Evolutionary conservation across 2,329 filamentous ascomycete species (phyloP).

Genomic region (Acrocalymma vagum): DNA sequence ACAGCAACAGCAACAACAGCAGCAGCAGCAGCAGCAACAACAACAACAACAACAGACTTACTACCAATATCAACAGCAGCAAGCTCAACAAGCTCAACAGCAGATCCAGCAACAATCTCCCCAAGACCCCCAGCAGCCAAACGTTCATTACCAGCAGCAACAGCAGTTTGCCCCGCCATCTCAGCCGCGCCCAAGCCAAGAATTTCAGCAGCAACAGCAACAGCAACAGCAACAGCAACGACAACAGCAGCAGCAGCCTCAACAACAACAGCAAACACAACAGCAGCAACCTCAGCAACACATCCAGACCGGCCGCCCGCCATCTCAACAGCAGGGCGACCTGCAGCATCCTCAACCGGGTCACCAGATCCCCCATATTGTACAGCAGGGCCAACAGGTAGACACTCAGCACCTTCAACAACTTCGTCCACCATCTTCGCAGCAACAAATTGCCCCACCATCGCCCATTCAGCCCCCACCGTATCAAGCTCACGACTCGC

Average conservation of each 20-base stretch:
- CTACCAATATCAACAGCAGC: slow-evolving; percentile 31
- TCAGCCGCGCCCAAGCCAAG: slow-evolving; percentile 42
- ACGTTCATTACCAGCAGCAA: slow-evolving; percentile 36
- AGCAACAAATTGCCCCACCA: slow-evolving; percentile 43
- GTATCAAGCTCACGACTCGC: slow-evolving; percentile 44
- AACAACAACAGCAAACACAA: slow-evolving; percentile 39
- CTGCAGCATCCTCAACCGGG: slow-evolving; percentile 40
- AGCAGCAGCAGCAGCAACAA: slow-evolving; percentile 44
- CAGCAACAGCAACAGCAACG: slow-evolving; percentile 36
- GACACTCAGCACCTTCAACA: slow-evolving; percentile 40
- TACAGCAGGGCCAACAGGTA: slow-evolving; percentile 34
- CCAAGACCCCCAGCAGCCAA: slow-evolving; percentile 34
- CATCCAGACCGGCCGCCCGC: slow-evolving; percentile 31
- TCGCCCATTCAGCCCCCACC: slow-evolving; percentile 42
- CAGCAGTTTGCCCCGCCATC: slow-evolving; percentile 30
- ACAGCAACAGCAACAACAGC: slow-evolving; percentile 37
- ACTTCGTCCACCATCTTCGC: slow-evolving; percentile 43
- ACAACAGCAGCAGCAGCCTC: slow-evolving; percentile 41
- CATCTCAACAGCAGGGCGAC: slow-evolving; percentile 43
- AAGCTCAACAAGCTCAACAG: slow-evolving; percentile 27
- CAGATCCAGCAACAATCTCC: slow-evolving; percentile 33
- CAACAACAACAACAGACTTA: slow-evolving; percentile 31
- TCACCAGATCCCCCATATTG: slow-evolving; percentile 39
- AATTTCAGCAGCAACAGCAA: slow-evolving; percentile 33
- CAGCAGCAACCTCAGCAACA: slow-evolving; percentile 33